Evolutionary conservation across 2,329 filamentous ascomycete genomes (phyloP), one percentile per base, ranked within the genome.

Genomic region (Sporothrix luriei): DNA sequence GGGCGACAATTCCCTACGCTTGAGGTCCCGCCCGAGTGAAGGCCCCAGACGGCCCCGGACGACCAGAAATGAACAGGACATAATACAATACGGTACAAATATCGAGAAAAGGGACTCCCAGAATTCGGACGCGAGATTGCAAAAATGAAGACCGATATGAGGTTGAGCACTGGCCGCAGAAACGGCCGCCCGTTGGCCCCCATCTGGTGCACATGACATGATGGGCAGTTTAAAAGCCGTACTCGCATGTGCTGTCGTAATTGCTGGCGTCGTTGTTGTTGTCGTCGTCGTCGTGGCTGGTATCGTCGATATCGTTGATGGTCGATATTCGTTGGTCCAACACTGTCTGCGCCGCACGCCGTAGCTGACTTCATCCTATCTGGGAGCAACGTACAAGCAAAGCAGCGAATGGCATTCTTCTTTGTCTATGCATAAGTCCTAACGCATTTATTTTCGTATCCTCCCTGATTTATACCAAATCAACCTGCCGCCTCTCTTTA

Each of bases 141-240:
- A 6, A 14, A 10, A 16, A 57, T 24, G 26, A 43, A 54, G 6
- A 24, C 14, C 29, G 48, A 52, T 43, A 46, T 57, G 52, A 19
- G 21, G 16, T 48, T 68, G 66, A 21, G 16, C 49, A 46, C 24
- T 61, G 66, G 66, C 54, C 66, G 66, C 66, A 59, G 66, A 61
- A 68, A 68, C 16, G 40, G 66, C 40, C 66, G 52, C 40, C 43
- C 57, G 40, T 51, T 51, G 51, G 29, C 48, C 33, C n/a, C 29
- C 49, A 24, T n/a, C 24, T 29, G 11, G 49, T 24, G 16, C 49
- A 66, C 64, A 66, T 55, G 64, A 55, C 64, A 14, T n/a, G 43
- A 51, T 49, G 33, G 62, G 40, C n/a, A 64, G 21, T 48, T 46
- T 29, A 3, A n/a, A 16, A 26, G 16, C 21, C 13, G 16, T 40